Percentiles rank a stretch among this genome's conserved stretches.
phyloP scores from a whole-genome alignment of 768 basidiomycete genomes.

The Rhizopogon vinicolor region DNA sequence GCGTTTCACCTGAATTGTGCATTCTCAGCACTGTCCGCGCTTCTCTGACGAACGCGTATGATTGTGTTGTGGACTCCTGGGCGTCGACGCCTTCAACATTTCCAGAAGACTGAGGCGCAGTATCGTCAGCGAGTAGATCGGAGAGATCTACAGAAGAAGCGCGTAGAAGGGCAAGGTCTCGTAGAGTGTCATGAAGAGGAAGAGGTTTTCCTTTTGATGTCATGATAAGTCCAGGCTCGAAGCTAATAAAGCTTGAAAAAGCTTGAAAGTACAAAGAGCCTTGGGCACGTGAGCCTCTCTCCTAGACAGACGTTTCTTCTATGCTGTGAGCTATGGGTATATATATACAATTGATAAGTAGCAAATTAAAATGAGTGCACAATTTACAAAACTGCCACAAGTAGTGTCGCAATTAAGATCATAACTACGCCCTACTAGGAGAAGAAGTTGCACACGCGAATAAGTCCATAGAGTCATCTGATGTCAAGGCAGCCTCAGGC shows the following conservation, averaged over 20 bases:
- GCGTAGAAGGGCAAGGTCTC: constrained; percentile 68
- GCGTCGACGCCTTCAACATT: constrained; percentile 4
- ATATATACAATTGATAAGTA: neutral
- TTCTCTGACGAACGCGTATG: constrained; percentile 55
- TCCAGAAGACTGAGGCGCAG: neutral
- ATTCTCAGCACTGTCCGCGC: constrained; percentile 55
- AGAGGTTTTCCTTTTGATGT: constrained; percentile 42
- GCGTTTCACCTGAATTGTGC: constrained; percentile 47
- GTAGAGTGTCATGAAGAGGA: constrained; percentile 54
- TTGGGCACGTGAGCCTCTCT: too few species aligned
- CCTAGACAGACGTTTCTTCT: too few species aligned
- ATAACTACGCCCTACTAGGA: constrained; percentile 13
- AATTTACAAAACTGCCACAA: constrained; percentile 1
- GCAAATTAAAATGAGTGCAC: constrained; percentile 16
- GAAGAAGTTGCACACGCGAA: constrained; percentile 36
- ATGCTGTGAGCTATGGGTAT: too few species aligned
- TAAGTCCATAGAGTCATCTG: constrained; percentile 48
- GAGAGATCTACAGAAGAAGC: constrained; percentile 47
- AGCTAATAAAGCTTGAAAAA: too few species aligned
- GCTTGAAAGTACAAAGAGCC: too few species aligned
- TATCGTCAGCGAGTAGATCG: constrained; percentile 18
- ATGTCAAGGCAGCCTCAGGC: constrained; percentile 19
- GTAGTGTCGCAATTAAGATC: neutral
- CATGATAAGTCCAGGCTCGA: too few species aligned
- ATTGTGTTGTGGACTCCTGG: constrained; percentile 30